Base-by-base conservation (phyloP, 1,284 basidiomycete genomes). In the Cutaneotrichosporon daszewskae region DNA sequence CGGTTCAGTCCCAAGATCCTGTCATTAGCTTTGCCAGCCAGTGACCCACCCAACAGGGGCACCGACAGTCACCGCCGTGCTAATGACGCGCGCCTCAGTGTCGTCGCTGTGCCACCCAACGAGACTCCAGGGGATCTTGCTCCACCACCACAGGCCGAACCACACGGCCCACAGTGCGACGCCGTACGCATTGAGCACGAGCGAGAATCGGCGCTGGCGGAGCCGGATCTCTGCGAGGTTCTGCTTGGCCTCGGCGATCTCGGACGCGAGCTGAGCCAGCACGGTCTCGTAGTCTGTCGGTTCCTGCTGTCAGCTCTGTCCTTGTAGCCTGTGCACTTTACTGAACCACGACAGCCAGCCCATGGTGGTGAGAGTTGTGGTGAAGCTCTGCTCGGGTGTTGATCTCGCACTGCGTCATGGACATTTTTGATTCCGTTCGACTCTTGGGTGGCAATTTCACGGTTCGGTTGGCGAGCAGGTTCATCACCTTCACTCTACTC, bases 161-260 rank as follows among this genome's bases (percentile, higher is more conserved):
- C 94, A 96, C 16, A 80, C 66, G 23, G 80, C 77, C 91, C 91
- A 97, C 27, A 77, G 68, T 1, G 82, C 78, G 52, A 94, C 71
- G 0, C 88, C 83, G 63, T 89, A 94, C 5, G 89, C 68, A 1
- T 91, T 91, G 36, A 87, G 80, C 23, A 86, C 74, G 34, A 92
- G 76, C 11, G 83, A 85, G 3, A 87, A 77, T 3, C 91, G 77
- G 28, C 89, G 79, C 68, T 96, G 85, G 19, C 91, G 81, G 37
- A 88, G 73, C 10, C 87, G 81, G 58, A 97, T 87, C 64, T 92
- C 90, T 1, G 87, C 83, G 8, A 98, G 80, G 47, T 82, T 79
- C 26, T 80, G 78, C 68, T 94, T 85, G 19, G 74, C 71, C 13
- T 68, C 64, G 23, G 64, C 58, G 51, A 79, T 77, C 22, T 76